phyloP scores from a whole-genome alignment of 805 yeast species.

The Cyberlindnera galapagoensis region DNA sequence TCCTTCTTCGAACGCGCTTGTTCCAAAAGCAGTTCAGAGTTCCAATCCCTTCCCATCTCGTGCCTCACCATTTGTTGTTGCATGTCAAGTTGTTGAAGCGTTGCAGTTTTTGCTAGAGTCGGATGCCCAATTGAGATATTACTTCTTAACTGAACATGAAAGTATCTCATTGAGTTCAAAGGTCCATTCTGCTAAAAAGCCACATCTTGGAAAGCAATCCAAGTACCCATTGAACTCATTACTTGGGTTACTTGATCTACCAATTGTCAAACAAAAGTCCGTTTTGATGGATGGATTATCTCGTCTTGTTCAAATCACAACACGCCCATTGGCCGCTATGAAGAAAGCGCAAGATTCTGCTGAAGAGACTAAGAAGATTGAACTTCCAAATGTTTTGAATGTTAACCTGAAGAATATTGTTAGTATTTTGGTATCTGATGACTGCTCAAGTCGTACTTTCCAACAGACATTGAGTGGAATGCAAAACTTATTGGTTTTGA shows the following conservation, averaged over 20 bases:
- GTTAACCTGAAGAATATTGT: conserved; percentile 56
- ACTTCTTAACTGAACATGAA: conserved; percentile 76
- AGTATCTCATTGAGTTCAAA: conserved; percentile 31
- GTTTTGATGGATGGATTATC: conserved; percentile 73
- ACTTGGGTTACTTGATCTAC: conserved; percentile 53
- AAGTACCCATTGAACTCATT: conserved; percentile 72
- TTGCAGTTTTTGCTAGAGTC: conserved; percentile 63
- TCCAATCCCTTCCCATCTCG: conserved; percentile 46
- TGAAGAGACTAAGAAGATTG: conserved; percentile 24
- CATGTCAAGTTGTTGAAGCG: conserved; percentile 72
- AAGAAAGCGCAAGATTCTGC: conserved; percentile 32
- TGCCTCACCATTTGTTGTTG: conserved; percentile 63
- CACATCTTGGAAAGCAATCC: conserved; percentile 30
- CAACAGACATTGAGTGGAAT: conserved; percentile 77
- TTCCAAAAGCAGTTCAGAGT: conserved; percentile 44
- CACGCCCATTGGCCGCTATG: conserved; percentile 60
- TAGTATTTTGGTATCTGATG: conserved; percentile 66
- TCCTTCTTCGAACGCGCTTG: conserved; percentile 15
- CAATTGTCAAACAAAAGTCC: conserved; percentile 63
- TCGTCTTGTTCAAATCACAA: conserved; percentile 66
- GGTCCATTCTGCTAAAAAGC: conserved; percentile 28
- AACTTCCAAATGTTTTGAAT: conserved; percentile 60
- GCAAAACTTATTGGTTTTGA: conserved; percentile 62
- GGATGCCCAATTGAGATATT: conserved; percentile 62
- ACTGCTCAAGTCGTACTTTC: conserved; percentile 79